phyloP scores from a whole-genome alignment of 768 basidiomycete species.

The Exidia glandulosa region DNA sequence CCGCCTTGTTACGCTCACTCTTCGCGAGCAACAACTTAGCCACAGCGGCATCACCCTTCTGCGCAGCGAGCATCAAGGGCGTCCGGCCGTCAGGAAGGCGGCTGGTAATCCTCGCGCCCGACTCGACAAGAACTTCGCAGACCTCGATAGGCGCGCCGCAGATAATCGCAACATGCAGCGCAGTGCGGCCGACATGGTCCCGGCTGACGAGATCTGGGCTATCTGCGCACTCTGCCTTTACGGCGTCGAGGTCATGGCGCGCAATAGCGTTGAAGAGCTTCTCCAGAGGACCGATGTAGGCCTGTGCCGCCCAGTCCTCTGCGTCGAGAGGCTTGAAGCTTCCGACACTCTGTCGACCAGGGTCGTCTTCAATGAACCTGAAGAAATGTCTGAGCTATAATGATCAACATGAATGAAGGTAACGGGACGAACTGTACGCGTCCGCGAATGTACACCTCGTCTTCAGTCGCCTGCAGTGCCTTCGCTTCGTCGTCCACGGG shows the following conservation, averaged over 20 bases:
- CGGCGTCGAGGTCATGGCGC: constrained; percentile 28
- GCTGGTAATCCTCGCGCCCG: constrained; percentile 43
- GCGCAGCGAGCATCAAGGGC: constrained; percentile 46
- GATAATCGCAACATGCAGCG: constrained; percentile 47
- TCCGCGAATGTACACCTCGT: constrained; percentile 42
- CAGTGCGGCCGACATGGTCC: constrained; percentile 51
- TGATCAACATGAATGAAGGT: too few relatives aligned
- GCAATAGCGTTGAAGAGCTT: constrained; percentile 49
- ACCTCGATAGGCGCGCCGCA: constrained; percentile 31
- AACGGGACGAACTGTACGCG: constrained; percentile 44
- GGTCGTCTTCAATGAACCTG: constrained; percentile 50
- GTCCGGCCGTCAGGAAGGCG: constrained; percentile 47
- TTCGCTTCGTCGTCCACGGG: constrained; percentile 47
- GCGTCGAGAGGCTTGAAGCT: constrained; percentile 58
- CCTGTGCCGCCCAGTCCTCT: constrained; percentile 54
- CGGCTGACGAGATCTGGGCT: constrained; percentile 39
- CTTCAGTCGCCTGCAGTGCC: constrained; percentile 39
- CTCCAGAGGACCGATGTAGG: constrained; percentile 44
- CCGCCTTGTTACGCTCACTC: constrained; percentile 26
- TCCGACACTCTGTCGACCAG: constrained; percentile 49
- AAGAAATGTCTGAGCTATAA: too few relatives aligned
- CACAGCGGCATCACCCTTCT: constrained; percentile 30
- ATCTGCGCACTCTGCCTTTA: constrained; percentile 30
- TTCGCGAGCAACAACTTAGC: constrained; percentile 40
- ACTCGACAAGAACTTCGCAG: constrained; percentile 40